Conservation (phyloP, 2,329 filamentous ascomycete species). For the Coniosporium tulheliwenetii region DNA sequence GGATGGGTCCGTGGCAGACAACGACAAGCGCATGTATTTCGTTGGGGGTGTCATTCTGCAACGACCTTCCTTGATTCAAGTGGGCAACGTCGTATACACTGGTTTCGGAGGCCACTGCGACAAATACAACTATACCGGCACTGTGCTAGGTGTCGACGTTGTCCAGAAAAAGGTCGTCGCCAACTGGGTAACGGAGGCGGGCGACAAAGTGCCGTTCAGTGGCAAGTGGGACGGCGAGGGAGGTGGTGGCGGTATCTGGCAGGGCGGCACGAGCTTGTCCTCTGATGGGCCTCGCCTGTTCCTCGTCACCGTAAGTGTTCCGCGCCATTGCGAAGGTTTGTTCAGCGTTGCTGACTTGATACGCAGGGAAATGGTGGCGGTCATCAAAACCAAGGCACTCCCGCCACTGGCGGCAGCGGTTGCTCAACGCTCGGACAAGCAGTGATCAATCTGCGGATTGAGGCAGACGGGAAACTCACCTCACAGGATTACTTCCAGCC, state of each 20-base stretch:
- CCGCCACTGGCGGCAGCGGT: slow-evolving; percentile 11
- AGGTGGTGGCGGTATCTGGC: slow-evolving; percentile 12
- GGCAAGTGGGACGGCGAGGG: slow-evolving; percentile 5
- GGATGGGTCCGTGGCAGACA: slow-evolving; percentile 30
- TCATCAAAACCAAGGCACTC: slow-evolving; percentile 11
- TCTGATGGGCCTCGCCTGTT: slow-evolving; percentile 13
- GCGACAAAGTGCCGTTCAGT: slow-evolving; percentile 5
- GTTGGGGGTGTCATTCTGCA: slow-evolving; percentile 37
- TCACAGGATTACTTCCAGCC: slow-evolving; percentile 40
- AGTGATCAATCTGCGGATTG: slow-evolving; percentile 8
- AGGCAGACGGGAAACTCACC: slow-evolving; percentile 23
- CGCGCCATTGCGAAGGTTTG: no score
- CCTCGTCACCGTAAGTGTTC: slow-evolving; percentile 8
- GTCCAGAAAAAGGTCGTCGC: slow-evolving; percentile 15
- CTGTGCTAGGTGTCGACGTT: slow-evolving; percentile 34
- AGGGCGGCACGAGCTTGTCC: slow-evolving; percentile 13
- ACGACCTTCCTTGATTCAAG: slow-evolving; percentile 30
- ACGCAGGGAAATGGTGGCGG: slow-evolving; percentile 10
- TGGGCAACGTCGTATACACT: slow-evolving; percentile 33
- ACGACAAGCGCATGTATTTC: slow-evolving; percentile 33
- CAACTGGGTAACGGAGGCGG: slow-evolving; percentile 8
- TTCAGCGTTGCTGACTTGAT: background rate
- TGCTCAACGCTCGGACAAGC: slow-evolving; percentile 13
- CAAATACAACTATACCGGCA: slow-evolving; percentile 39
- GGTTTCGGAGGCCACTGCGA: slow-evolving; percentile 42